phyloP scores from a whole-genome alignment of 495 filamentous ascomycete species.

The Astrothelium macrocarpum region DNA sequence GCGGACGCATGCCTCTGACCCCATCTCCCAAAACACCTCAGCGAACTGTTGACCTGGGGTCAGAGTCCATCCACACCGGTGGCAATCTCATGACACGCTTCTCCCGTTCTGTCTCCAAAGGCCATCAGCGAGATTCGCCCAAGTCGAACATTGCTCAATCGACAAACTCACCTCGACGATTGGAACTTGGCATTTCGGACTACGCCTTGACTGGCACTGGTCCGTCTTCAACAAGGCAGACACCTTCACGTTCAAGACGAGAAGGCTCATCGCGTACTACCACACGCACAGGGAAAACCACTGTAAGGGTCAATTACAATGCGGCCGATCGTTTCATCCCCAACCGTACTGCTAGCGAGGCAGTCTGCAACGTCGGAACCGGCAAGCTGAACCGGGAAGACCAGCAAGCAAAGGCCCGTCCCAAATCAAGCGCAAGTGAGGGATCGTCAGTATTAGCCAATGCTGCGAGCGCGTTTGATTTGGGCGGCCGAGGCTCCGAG shows the following conservation, averaged over 20 bases:
- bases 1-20: conserved; percentile 87
- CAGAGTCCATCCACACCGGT: conserved; percentile 52
- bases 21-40: conserved; percentile 76
- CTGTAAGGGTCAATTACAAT: conserved; percentile 52
- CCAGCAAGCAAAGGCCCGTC: conserved; percentile 41
- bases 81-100: conserved; percentile 60
- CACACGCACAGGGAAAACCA: conserved; percentile 54
- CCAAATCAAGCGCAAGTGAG: conserved; percentile 58
- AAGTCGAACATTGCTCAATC: conserved; percentile 84
- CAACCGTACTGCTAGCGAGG: conserved; percentile 80
- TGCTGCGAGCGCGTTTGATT: conserved; percentile 54
- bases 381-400: conserved; percentile 51
- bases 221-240: conserved; percentile 45
- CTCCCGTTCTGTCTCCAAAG: conserved; percentile 52
- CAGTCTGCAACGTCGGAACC: conserved; percentile 67
- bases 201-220: conserved; percentile 81
- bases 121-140: conserved; percentile 60
- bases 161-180: conserved; percentile 56
- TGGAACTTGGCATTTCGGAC: conserved; percentile 90
- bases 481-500: conserved; percentile 50
- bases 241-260: conserved; percentile 55
- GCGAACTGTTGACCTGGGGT: conserved; percentile 42
- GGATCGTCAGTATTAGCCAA: conserved; percentile 63
- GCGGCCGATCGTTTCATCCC: conserved; percentile 95
- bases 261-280: conserved; percentile 46